These are phyloP conservation scores for Paramecium biaurelia DNA, from an alignment of 73 alveolate genomes.

Conservation along the genomic window DNA sequence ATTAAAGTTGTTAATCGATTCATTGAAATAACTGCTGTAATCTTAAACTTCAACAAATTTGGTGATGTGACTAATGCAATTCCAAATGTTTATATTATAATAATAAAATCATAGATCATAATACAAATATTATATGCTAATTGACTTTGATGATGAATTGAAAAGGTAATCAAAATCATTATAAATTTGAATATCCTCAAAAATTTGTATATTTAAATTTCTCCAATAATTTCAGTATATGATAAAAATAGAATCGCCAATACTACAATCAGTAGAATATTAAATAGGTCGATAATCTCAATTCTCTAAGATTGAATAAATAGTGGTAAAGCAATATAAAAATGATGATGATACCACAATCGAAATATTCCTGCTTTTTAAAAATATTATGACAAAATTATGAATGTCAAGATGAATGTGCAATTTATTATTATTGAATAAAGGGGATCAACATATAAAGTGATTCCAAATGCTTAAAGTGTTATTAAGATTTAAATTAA, in stretches of 20 bases:
- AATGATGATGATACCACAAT: constrained; percentile 4
- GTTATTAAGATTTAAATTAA: neutral
- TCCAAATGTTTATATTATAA: neutral
- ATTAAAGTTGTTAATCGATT: neutral
- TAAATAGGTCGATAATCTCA: neutral
- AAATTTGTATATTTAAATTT: neutral
- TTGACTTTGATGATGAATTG: neutral
- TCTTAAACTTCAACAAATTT: neutral
- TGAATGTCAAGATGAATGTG: neutral
- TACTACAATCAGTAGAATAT: neutral
- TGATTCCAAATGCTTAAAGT: neutral
- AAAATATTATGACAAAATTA: neutral
- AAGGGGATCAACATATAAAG: neutral
- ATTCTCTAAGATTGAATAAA: neutral
- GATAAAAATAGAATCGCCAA: neutral
- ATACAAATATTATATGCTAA: neutral
- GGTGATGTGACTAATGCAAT: neutral
- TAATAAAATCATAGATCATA: neutral
- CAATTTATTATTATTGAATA: neutral
- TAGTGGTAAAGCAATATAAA: neutral
- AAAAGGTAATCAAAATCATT: neutral
- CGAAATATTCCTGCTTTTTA: neutral
- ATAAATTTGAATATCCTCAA: neutral
- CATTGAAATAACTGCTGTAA: neutral
- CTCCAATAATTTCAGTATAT: neutral